Evolutionary conservation across 2,329 filamentous ascomycete genomes (phyloP), one percentile per base, ranked within the genome.

Genomic region (Colletotrichum sansevieriae): DNA sequence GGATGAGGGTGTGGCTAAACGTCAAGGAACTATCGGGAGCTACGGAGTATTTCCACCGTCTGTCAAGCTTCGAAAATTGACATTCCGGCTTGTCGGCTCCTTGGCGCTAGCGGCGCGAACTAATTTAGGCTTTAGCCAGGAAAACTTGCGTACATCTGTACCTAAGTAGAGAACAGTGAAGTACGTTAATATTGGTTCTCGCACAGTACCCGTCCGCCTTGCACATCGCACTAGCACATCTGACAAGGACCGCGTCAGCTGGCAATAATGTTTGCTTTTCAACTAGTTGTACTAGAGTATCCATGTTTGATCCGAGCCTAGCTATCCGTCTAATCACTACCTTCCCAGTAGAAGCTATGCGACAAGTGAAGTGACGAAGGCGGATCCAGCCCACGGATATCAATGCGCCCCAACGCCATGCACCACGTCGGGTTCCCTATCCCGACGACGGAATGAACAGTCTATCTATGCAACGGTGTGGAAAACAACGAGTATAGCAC

Each of bases 331-430:
- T 56, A 54, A 65, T 43, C 33, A 46, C 47, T 46, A 9, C 55
- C 33, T 60, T 56, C 49, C 49, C 41, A 39, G 22, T 22, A 22
- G 4, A 4, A 22, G 22, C 22, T 22, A 22, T 4, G 22, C 22
- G 22, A 22, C 22, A 4, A 56, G 49, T 46, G 61, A 52, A 52
- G 41, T 62, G 60, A 61, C 51, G 11, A 51, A 18, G 52, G 58
- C 67, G 57, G 57, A 63, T 63, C 67, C 67, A 70, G 67, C 57
- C 63, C 67, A 70, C 67, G 67, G 52, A 68, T 58, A 63, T 68
- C 13, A 67, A 67, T 54, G 65, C 63, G 67, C 67, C 67, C 65
- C 58, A 70, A 70, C 68, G 60, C 68, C 68, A 41, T 70, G 55
- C 65, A 65, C 56, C 56, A 57, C 39, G n/a, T 63, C 51, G 22